A percentile compares a stretch with the other conserved stretches of the same genome.
Conservation (phyloP, 169 alveolate genomes). For the Cryptosporidium muris region DNA sequence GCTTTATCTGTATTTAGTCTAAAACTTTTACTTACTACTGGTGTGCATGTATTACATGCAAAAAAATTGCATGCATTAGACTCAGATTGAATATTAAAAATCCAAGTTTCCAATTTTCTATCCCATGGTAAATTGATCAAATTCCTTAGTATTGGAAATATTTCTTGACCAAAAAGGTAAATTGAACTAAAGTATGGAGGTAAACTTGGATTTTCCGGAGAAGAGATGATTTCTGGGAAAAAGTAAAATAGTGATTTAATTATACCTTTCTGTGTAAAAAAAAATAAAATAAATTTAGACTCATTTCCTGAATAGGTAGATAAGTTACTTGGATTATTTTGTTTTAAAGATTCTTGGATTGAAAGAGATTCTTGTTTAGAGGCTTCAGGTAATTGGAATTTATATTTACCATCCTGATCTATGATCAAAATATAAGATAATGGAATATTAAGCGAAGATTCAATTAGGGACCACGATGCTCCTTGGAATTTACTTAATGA, state of each 20-base stretch:
- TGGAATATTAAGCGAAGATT: constrained; percentile 35
- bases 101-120: constrained; percentile 16
- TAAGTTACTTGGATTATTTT: too few species aligned
- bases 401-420: not conserved
- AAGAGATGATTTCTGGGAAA: constrained; percentile 14
- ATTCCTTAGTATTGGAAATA: constrained; percentile 9
- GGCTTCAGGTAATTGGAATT: too few species aligned
- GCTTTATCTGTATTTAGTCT: too few species aligned
- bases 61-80: too few species aligned
- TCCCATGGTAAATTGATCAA: constrained; percentile 25
- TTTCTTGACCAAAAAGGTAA: constrained; percentile 5
- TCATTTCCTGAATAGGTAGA: constrained; percentile 18
- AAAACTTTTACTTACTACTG: too few species aligned
- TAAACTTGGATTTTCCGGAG: not conserved
- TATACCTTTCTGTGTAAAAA: constrained; percentile 45
- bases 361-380: too few species aligned
- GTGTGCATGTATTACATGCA: too few species aligned
- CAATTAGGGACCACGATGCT: constrained; percentile 12
- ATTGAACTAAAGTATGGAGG: constrained; percentile 52
- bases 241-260: constrained; percentile 33
- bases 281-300: not conserved
- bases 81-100: too few species aligned
- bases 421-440: constrained; percentile 29
- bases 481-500: not conserved
- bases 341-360: too few species aligned